These are phyloP conservation scores for Hypholoma fasciculare DNA, from an alignment of 768 basidiomycete species.

Conservation along the genomic window DNA sequence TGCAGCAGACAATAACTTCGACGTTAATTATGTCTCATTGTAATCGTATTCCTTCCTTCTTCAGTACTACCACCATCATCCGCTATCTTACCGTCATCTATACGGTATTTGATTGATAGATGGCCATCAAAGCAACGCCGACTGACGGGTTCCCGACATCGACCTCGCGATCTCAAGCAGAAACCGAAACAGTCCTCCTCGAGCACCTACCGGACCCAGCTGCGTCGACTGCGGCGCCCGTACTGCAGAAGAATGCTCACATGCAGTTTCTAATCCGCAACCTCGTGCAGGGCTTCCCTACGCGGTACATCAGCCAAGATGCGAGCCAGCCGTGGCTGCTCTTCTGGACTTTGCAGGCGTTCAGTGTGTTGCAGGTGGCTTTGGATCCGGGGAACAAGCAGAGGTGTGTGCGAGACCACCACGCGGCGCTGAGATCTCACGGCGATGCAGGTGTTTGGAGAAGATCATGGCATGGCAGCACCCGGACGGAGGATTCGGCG, in stretches of 20 bases:
- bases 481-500: slow-evolving; percentile 87
- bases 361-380: slow-evolving; percentile 75
- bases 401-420: slow-evolving; percentile 43
- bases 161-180: slow-evolving; percentile 61
- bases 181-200: slow-evolving; percentile 67
- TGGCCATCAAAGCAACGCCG: slow-evolving; percentile 34
- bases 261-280: slow-evolving; percentile 74
- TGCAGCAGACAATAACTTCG: too few species aligned
- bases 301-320: slow-evolving; percentile 80
- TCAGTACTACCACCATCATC: too few species aligned
- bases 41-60: too few species aligned
- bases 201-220: slow-evolving; percentile 44
- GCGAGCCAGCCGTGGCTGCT: slow-evolving; percentile 95
- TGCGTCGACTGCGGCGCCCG: slow-evolving; percentile 19
- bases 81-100: too few species aligned
- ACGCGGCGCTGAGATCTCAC: not conserved
- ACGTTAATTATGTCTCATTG: too few species aligned
- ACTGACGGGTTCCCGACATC: slow-evolving; percentile 61
- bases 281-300: slow-evolving; percentile 78
- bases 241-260: slow-evolving; percentile 65
- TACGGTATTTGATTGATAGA: not conserved
- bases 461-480: slow-evolving; percentile 85
- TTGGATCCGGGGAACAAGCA: slow-evolving; percentile 79
- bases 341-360: slow-evolving; percentile 89
- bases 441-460: slow-evolving; percentile 60